Conservation (phyloP, 768 basidiomycete species). For the Agrocybe chaxingu region DNA sequence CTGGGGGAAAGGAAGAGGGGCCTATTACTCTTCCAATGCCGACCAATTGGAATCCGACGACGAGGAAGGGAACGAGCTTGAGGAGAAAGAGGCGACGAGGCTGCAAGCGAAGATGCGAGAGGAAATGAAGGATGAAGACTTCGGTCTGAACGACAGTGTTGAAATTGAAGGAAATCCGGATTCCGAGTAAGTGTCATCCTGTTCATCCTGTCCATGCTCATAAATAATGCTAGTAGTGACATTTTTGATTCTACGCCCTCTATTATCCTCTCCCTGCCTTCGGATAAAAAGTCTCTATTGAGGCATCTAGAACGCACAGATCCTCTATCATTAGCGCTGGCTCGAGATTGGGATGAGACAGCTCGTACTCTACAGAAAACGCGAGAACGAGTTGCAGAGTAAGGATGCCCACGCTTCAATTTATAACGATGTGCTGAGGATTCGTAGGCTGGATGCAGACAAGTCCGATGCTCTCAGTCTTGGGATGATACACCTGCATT, state of each 20-base stretch:
- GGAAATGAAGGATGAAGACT: slow-evolving; percentile 74
- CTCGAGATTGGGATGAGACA: slow-evolving; percentile 81
- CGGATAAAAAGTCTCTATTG: slow-evolving; percentile 58
- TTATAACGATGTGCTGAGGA: background rate
- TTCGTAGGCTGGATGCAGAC: slow-evolving; percentile 43
- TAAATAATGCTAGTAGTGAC: slow-evolving; percentile 25
- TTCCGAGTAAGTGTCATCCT: slow-evolving; percentile 27
- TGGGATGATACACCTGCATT: slow-evolving; percentile 81
- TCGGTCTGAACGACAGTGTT: slow-evolving; percentile 68
- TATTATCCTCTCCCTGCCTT: slow-evolving; percentile 34
- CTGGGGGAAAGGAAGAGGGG: slow-evolving; percentile 79
- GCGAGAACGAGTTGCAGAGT: slow-evolving; percentile 55
- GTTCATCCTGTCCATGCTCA: background rate
- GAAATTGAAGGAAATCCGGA: slow-evolving; percentile 32
- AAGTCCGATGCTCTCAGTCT: slow-evolving; percentile 52
- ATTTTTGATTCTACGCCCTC: slow-evolving; percentile 34
- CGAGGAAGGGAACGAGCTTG: slow-evolving; percentile 84
- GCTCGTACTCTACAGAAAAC: slow-evolving; percentile 48
- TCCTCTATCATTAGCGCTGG: slow-evolving; percentile 77
- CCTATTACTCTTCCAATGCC: slow-evolving; percentile 87
- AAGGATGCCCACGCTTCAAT: slow-evolving; percentile 14
- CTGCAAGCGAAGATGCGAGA: slow-evolving; percentile 76
- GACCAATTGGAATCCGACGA: slow-evolving; percentile 79
- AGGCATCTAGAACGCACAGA: slow-evolving; percentile 71
- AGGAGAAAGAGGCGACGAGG: slow-evolving; percentile 82